These are phyloP conservation scores for Laguncularia racemosa DNA, from an alignment of 345 rosid genomes.

Conservation along the genomic window DNA sequence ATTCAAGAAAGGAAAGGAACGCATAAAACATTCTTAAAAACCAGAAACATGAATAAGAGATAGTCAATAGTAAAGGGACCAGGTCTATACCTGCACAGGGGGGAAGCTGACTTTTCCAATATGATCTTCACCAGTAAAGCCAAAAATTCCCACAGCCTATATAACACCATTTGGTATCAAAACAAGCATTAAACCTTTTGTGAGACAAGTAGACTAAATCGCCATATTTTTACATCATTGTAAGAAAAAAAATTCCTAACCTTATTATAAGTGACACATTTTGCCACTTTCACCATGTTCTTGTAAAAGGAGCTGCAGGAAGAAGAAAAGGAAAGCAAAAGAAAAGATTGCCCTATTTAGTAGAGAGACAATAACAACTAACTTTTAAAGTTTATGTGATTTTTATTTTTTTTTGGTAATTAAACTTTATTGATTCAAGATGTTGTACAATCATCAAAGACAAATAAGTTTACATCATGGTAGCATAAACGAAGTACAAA, in stretches of 20 bases:
- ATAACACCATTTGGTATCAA: background rate
- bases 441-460: no score
- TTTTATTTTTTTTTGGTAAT: no score
- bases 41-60: background rate
- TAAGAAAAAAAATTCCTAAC: constrained; percentile 17
- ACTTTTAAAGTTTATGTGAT: no score
- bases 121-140: constrained; percentile 90
- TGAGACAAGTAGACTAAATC: no score
- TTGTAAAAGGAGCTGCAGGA: constrained; percentile 70
- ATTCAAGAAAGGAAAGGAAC: no score
- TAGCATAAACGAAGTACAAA: no score
- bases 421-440: no score
- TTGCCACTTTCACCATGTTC: constrained; percentile 81
- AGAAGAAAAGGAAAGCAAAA: constrained; percentile 2
- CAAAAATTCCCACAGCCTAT: constrained; percentile 84
- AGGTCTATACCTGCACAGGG: constrained; percentile 65
- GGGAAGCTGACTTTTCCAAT: constrained; percentile 94
- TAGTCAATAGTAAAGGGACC: no score
- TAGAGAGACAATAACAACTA: no score
- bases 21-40: no score
- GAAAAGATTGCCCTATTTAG: background rate
- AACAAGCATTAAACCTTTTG: background rate
- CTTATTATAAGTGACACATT: constrained; percentile 86
- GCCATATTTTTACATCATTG: no score
- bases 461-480: no score